Percentiles rank a stretch among this genome's conserved stretches.
These are phyloP conservation scores for Neobulgaria alba DNA, from an alignment of 2,329 filamentous ascomycete species.

Conservation along the genomic window DNA sequence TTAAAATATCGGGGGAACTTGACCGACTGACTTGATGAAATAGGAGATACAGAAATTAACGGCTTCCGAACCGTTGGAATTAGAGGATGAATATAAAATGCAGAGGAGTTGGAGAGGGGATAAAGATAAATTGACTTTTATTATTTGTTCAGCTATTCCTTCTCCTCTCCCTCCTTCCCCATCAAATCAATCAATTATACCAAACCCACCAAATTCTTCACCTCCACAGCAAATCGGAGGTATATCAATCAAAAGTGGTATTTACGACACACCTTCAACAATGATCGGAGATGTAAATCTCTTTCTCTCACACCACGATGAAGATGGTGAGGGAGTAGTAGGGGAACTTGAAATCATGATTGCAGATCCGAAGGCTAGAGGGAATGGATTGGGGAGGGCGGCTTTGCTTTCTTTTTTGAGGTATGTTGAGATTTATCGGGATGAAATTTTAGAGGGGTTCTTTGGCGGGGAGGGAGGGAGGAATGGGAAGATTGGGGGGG, in stretches of 20 bases:
- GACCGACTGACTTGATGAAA: too few species aligned
- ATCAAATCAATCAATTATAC: too few species aligned
- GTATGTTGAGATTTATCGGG: slow-evolving; percentile 52
- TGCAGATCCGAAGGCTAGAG: slow-evolving; percentile 47
- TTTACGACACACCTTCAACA: slow-evolving; percentile 42
- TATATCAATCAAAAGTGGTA: slow-evolving; percentile 2
- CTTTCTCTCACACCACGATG: slow-evolving; percentile 59
- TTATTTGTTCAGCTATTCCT: slow-evolving; percentile 47
- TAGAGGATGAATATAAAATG: slow-evolving; percentile 83
- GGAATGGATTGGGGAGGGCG: slow-evolving; percentile 55
- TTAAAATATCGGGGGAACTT: too few species aligned
- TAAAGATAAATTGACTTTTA: slow-evolving; percentile 85
- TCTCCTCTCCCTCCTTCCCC: not conserved
- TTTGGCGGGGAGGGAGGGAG: slow-evolving; percentile 3
- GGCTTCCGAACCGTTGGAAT: slow-evolving; percentile 73
- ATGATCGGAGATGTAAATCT: slow-evolving; percentile 76
- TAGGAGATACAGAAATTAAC: slow-evolving; percentile 74
- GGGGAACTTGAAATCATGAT: slow-evolving; percentile 89
- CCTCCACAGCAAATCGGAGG: not conserved
- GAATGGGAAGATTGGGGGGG: not conserved
- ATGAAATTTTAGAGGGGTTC: slow-evolving; percentile 50
- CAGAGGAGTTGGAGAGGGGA: slow-evolving; percentile 79
- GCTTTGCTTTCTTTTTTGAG: slow-evolving; percentile 59
- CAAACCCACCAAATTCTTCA: too few species aligned
- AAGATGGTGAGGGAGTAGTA: slow-evolving; percentile 31